Evolutionary conservation across 176 grass and related monocot genomes (phyloP).

Genomic region (Avena insularis): DNA sequence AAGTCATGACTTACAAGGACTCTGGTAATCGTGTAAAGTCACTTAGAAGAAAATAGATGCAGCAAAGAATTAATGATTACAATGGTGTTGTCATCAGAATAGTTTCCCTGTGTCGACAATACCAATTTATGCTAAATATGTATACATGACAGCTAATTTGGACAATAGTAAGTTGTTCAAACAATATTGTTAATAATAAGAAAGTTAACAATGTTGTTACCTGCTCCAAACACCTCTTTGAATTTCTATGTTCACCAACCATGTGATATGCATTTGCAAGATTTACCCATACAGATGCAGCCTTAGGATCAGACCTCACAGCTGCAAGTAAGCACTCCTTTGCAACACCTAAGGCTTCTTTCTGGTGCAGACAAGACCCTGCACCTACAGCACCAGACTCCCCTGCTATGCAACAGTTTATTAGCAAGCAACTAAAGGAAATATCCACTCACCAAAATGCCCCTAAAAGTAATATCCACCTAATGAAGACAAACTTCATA

Average conservation of each 20-base stretch:
- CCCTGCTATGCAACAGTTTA: conserved; percentile 55
- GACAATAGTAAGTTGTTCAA: background rate
- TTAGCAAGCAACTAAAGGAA: conserved; percentile 39
- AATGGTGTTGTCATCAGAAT: conserved; percentile 13
- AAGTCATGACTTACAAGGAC: background rate
- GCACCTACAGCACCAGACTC: conserved; percentile 55
- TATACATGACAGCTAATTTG: conserved; percentile 23
- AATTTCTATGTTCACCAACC: conserved; percentile 79
- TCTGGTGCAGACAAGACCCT: conserved; percentile 66
- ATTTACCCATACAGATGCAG: conserved; percentile 85
- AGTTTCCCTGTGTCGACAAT: background rate
- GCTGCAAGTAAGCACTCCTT: conserved; percentile 88
- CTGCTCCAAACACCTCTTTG: conserved; percentile 95
- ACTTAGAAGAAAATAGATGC: background rate
- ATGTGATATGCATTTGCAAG: conserved; percentile 96
- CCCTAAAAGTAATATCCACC: conserved; percentile 22
- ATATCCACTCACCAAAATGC: conserved; percentile 6
- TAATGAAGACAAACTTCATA: conserved; percentile 25
- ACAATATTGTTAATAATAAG: conserved; percentile 28
- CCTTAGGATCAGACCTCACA: conserved; percentile 78
- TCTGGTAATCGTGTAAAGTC: background rate
- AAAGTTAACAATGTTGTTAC: conserved; percentile 49
- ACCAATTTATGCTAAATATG: conserved; percentile 8
- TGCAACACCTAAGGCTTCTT: conserved; percentile 83
- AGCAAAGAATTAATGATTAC: background rate